Base-by-base conservation (phyloP, 257 asterid genomes). In the Schizonepeta tenuifolia region DNA sequence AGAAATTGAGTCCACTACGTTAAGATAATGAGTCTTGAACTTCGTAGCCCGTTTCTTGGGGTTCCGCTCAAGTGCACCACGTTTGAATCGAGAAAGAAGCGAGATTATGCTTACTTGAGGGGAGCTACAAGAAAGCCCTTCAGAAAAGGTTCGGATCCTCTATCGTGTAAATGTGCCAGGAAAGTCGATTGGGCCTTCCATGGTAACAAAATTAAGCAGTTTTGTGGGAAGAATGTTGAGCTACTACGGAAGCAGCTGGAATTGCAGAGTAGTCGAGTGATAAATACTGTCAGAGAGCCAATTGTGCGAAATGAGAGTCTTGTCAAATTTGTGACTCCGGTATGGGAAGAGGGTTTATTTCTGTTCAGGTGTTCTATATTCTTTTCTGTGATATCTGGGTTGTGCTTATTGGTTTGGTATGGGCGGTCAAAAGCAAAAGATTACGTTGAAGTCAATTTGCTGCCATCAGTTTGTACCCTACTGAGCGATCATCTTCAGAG, bases 341-440 rank as follows among this genome's bases (percentile, higher is more conserved):
- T 91, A 28, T 88, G 96, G 98, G 89, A 87, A 80, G 99, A 94
- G 86, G 96, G 99, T 28, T 78, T 91, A 76, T 81, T 94, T 81
- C 82, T 94, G 13, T 67, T 94, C 75, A 87, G 97, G 73, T 94
- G 97, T 73, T 88, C 98, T 18, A 82, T 89, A 41, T 88, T 94
- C 63, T 87, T 77, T 71, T 76, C 92, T 28, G 98, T 94, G 77
- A 83, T 94, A 66, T 94, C 96, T 72, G 99, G 96, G 70, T 79
- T 91, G 77, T 91, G 90, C 78, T 75, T 94, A 75, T 79, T 95
- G 71, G 82, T 89, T 33, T 88, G 97, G 98, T 92, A 87, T 79
- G 93, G 97, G 31, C 87, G 78, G 84, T 82, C 80, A 57, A 92
- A 88, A 82, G 97, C 95, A 50, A 95, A 92, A 76, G 76, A 76